A percentile compares a stretch with the other conserved stretches of the same genome.
phyloP scores from a whole-genome alignment of 805 yeast species.

The Saturnispora bothae region DNA sequence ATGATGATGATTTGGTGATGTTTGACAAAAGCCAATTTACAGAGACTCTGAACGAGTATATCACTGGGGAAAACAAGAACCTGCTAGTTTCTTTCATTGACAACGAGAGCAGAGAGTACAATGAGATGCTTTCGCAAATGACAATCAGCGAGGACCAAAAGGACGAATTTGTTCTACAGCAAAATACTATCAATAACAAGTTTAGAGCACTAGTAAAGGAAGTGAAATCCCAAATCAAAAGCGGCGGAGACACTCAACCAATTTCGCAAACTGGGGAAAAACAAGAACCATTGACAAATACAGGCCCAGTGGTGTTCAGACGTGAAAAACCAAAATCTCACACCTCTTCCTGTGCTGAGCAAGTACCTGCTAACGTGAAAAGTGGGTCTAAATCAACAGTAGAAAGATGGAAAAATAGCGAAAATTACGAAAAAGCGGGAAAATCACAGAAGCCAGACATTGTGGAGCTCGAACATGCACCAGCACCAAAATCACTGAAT shows the following conservation, averaged over 20 bases:
- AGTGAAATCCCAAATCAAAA: conserved; percentile 17
- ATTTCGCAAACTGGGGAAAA: background rate
- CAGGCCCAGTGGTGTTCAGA: conserved; percentile 1
- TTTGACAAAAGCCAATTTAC: conserved; percentile 69
- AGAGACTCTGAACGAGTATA: conserved; percentile 34
- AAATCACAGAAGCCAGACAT: background rate
- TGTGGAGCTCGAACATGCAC: background rate
- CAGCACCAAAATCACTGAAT: background rate
- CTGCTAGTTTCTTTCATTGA: conserved; percentile 37
- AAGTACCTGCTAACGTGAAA: too few relatives aligned
- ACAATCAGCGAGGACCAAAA: conserved; percentile 22
- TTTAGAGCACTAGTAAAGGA: conserved; percentile 23
- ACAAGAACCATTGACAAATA: background rate
- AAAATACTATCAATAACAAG: conserved; percentile 20
- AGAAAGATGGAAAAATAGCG: background rate
- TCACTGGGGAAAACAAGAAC: conserved; percentile 2
- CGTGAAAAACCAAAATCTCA: too few relatives aligned
- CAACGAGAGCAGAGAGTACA: conserved; percentile 42
- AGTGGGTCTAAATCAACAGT: too few relatives aligned
- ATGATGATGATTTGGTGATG: conserved; percentile 52
- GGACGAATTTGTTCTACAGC: conserved; percentile 6
- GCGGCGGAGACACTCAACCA: conserved; percentile 1
- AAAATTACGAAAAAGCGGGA: background rate
- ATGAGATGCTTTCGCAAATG: conserved; percentile 36
- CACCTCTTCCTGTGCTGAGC: too few relatives aligned